Evolutionary conservation across 495 filamentous ascomycete genomes (phyloP), one percentile per base, ranked within the genome.

Genomic region (Aspergillus homomorphus): DNA sequence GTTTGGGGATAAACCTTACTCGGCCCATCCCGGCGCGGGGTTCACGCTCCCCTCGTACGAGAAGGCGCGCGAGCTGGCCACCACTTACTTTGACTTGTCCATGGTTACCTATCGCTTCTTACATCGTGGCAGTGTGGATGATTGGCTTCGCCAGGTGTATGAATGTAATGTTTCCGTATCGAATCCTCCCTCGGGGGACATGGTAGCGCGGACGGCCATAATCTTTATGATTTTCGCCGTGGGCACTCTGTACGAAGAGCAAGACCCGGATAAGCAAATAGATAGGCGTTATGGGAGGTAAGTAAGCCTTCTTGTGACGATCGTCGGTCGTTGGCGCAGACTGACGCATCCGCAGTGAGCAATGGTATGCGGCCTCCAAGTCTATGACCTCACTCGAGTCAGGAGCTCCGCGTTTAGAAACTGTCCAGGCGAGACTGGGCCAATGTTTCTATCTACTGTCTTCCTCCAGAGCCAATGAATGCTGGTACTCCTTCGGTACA

Each of bases 81-180:
- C 59, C 5, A 67, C 74, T 10, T 80, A 80, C 51, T 80, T 80
- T 52, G 76, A 80, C 45, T 75, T 73, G 53, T 77, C 76, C 2
- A 78, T 80, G 62, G 77, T 77, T 21, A 80, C 77, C 0, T 80
- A 78, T 53, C 73, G 77, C 3, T 77, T 80, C 42, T 57, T 80
- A 26, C 75, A 78, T 52, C 63, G 73, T 6, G 73, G 70, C 0
- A 73, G 67, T 51, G 73, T 73, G n/a, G 71, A 76, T 48, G 50
- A 63, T 16, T 78, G 75, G 74, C 63, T 77, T 14, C 66, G 62
- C 20, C 66, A 71, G 53, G 60, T 80, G 6, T 80, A 77, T 58
- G 63, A 67, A 45, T 63, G 62, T 45, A 69, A 72, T 57, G 59
- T 73, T 8, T 70, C 72, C 2, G 64, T 68, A n/a, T 58, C 68